These are phyloP conservation scores for Gracilaria vermiculophylla DNA, from an alignment of 23 red algal genomes.

Conservation along the genomic window DNA sequence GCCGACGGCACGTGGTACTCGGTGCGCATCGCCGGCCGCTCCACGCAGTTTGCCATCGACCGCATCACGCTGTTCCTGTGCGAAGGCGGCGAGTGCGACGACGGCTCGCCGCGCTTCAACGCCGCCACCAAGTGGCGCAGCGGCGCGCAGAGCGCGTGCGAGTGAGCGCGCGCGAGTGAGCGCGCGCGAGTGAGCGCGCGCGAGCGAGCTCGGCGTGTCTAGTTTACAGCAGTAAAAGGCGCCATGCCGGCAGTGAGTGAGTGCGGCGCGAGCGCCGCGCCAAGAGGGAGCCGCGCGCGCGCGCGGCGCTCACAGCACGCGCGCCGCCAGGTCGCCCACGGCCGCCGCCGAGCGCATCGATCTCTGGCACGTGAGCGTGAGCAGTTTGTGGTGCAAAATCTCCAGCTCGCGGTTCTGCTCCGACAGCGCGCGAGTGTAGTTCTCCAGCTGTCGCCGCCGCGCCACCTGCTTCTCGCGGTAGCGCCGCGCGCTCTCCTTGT, in stretches of 20 bases:
- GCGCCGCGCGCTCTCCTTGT: constrained; percentile 67
- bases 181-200: neutral
- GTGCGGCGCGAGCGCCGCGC: too few species aligned
- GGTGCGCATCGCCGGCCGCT: constrained; percentile 36
- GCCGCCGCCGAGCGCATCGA: neutral
- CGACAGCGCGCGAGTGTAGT: constrained; percentile 36
- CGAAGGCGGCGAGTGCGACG: constrained; percentile 2
- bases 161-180: neutral
- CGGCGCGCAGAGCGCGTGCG: neutral
- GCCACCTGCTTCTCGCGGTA: constrained; percentile 71
- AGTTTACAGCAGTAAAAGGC: too few species aligned
- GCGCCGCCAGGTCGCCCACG: neutral
- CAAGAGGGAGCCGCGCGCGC: neutral
- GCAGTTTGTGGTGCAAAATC: constrained; percentile 43
- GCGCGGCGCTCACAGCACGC: neutral
- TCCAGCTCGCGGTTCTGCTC: constrained; percentile 66
- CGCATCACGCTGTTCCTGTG: constrained; percentile 32
- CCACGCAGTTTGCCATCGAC: constrained; percentile 41
- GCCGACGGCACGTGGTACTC: constrained; percentile 14
- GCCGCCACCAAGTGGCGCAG: neutral
- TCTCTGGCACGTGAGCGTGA: constrained; percentile 40
- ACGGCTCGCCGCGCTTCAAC: neutral
- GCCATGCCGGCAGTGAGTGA: too few species aligned
- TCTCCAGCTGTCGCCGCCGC: constrained; percentile 53
- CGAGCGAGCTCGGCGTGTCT: too few species aligned